A percentile compares a stretch with the other conserved stretches of the same genome.
Conservation (phyloP, 805 yeast species). For the Naumovozyma castellii region DNA sequence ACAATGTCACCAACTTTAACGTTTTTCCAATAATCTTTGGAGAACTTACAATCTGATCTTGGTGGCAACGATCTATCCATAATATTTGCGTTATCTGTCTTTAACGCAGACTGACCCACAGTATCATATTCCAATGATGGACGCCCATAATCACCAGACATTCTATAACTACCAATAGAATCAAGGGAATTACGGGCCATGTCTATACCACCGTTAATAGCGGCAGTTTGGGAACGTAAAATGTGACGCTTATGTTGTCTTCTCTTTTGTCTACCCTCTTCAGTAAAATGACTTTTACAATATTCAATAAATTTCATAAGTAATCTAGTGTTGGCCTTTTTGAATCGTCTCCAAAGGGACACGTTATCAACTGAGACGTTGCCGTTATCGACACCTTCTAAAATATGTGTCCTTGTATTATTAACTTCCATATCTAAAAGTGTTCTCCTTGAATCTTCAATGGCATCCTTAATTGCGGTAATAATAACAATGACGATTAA, state of each 20-base stretch:
- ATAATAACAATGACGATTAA: conserved; percentile 65
- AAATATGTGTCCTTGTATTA: conserved; percentile 61
- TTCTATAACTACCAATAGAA: conserved; percentile 24
- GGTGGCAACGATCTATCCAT: conserved; percentile 46
- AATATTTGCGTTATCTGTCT: conserved; percentile 45
- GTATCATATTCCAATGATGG: conserved; percentile 30
- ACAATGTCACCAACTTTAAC: conserved; percentile 66
- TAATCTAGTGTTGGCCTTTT: conserved; percentile 39
- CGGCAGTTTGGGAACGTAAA: conserved; percentile 18
- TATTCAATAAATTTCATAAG: conserved; percentile 19
- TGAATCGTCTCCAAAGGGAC: conserved; percentile 59
- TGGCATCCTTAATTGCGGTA: conserved; percentile 71
- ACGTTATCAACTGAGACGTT: conserved; percentile 58
- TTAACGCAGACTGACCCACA: conserved; percentile 54
- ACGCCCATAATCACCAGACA: conserved; percentile 30
- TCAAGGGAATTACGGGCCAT: conserved; percentile 34
- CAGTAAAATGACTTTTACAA: conserved; percentile 25
- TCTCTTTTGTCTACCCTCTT: conserved; percentile 31
- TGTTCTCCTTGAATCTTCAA: conserved; percentile 73
- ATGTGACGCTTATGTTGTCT: conserved; percentile 27
- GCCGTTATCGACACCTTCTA: conserved; percentile 44
- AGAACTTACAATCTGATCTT: conserved; percentile 28
- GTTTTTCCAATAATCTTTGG: conserved; percentile 48
- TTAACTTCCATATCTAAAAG: conserved; percentile 64
- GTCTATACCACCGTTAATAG: conserved; percentile 17